phyloP scores from a whole-genome alignment of 441 rosid species.

The Flueggea neowawraea region DNA sequence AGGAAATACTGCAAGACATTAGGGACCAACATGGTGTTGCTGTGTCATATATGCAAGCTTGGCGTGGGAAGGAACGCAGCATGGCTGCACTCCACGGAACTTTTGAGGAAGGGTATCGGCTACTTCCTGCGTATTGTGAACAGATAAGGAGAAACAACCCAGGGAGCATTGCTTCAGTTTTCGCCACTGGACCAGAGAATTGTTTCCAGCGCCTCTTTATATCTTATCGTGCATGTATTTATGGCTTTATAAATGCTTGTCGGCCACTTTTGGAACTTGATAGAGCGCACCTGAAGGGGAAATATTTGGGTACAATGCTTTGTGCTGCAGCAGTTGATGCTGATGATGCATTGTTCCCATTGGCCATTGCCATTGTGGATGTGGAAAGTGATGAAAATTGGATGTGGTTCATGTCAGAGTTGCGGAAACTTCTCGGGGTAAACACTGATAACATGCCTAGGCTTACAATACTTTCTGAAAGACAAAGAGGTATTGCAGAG shows the following conservation, averaged over 20 bases:
- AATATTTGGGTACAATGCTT: constrained; percentile 74
- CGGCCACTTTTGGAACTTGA: constrained; percentile 94
- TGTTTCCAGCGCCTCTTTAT: constrained; percentile 90
- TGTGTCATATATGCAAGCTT: constrained; percentile 98
- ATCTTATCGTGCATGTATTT: constrained; percentile 82
- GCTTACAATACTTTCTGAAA: constrained; percentile 91
- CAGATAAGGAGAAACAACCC: constrained; percentile 80
- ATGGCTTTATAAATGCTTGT: constrained; percentile 84
- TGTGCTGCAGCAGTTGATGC: constrained; percentile 96
- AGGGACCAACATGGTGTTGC: constrained; percentile 95
- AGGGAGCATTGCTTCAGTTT: constrained; percentile 84
- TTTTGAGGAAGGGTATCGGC: constrained; percentile 86
- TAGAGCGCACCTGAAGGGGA: constrained; percentile 90
- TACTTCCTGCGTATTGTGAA: constrained; percentile 87
- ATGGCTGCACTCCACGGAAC: constrained; percentile 99
- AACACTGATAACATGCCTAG: constrained; percentile 93
- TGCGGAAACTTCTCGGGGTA: constrained; percentile 89
- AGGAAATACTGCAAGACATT: constrained; percentile 89
- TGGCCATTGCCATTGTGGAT: constrained; percentile 81
- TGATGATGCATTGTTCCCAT: constrained; percentile 71
- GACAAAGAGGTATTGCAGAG: constrained; percentile 75
- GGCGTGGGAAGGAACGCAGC: constrained; percentile 99
- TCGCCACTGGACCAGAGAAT: constrained; percentile 74
- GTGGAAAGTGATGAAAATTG: constrained; percentile 82
- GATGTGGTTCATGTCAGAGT: constrained; percentile 96